Base-by-base conservation (phyloP, 192 early-diverging fungal genomes). In the Entomortierella parvispora region DNA sequence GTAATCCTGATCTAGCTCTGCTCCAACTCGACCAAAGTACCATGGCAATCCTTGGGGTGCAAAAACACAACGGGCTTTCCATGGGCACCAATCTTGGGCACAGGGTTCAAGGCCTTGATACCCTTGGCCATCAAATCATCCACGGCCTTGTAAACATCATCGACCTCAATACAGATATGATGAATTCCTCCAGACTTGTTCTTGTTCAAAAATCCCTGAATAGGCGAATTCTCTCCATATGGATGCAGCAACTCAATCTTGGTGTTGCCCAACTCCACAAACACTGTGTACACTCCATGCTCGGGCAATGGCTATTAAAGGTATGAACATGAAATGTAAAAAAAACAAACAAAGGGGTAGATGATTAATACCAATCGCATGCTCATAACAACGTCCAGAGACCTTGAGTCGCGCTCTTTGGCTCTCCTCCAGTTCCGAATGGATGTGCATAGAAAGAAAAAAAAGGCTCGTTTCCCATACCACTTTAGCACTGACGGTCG, bases 261-360 rank as follows among this genome's bases (percentile, higher is more conserved):
- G 46, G 93, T 95, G 81, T 95, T 93, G 8, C 91, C 93, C 49
- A 95, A 82, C 63, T 92, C 86, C 3, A 95, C 90, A 84, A 95
- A 95, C 2, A 95, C 91, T 2, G 93, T 95, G 78, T 90, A 92
- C 12, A 95, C 93, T 22, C 93, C 93, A 70, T 95, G 93, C 56
- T 95, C 91, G 12, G 92, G 92, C 47, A 90, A 75, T 23, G 90
- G 76, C 88, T 90, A 53, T 25, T n/a, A 9, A 11, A 65, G 2
- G 47, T 29, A 8, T 53, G 40, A 20, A 25, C 17, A 43, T 32
- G 47, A 66, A 0, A 9, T 26, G 42, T 45, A 11, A 49, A 31
- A 46, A 31, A 44, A 26, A 47, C n/a, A 52, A 43, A 63, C 32
- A 65, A 53, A 55, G 31, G 7, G 7, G 2, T 2, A 57, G 55